Conservation (phyloP, 805 yeast species). For the Kodamaea fukazawae region DNA sequence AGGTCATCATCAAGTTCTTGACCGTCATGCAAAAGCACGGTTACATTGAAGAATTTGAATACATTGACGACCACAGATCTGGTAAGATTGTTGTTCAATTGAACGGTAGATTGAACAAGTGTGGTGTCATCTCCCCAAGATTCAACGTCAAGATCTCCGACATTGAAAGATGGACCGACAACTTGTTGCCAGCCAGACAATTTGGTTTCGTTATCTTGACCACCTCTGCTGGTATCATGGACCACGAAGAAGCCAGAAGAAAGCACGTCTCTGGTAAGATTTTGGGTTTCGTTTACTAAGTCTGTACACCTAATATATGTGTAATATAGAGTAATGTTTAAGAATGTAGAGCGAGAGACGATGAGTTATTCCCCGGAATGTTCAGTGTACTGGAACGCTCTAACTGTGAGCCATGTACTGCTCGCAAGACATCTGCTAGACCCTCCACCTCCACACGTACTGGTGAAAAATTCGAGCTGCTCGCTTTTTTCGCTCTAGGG, state of each 20-base stretch:
- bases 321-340: constrained; percentile 1
- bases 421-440: too few relatives aligned
- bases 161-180: constrained; percentile 97
- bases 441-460: too few relatives aligned
- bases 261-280: constrained; percentile 99
- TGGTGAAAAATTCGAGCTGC: too few relatives aligned
- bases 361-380: too few relatives aligned
- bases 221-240: constrained; percentile 99
- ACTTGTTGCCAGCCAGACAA: constrained; percentile 98
- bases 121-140: constrained; percentile 98
- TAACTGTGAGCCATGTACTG: too few relatives aligned
- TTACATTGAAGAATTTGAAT: constrained; percentile 36
- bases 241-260: constrained; percentile 99
- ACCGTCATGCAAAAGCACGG: constrained; percentile 35
- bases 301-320: constrained; percentile 3
- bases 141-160: constrained; percentile 94
- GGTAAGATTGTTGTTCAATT: constrained; percentile 37
- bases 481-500: too few relatives aligned
- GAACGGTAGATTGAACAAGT: constrained; percentile 72
- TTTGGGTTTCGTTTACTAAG: constrained; percentile 94
- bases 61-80: constrained; percentile 36
- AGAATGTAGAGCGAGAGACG: not conserved
- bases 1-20: constrained; percentile 32
- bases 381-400: too few relatives aligned
- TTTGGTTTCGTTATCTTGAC: constrained; percentile 97